Conservation (phyloP, 2,329 filamentous ascomycete species). For the Aureobasidium sp. region DNA sequence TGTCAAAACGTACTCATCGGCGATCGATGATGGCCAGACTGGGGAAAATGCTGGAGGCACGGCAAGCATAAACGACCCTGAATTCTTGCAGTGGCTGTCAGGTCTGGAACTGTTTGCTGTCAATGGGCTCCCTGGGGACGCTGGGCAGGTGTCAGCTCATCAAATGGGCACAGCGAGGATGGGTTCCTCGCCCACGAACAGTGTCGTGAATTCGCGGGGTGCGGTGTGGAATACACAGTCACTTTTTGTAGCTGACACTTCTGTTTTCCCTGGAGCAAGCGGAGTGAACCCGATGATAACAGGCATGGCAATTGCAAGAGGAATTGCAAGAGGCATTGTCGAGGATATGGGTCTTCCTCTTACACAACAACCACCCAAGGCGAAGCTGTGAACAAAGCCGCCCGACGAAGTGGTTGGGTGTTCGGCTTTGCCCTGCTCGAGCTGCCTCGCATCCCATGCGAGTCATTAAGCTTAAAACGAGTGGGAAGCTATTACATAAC, state of each 20-base stretch:
- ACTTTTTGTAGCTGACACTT: constrained; percentile 66
- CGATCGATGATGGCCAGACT: constrained; percentile 16
- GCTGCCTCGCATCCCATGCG: constrained; percentile 4
- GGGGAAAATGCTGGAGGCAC: constrained; percentile 31
- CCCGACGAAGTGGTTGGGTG: constrained; percentile 9
- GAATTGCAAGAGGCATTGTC: constrained; percentile 52
- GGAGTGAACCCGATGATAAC: constrained; percentile 81
- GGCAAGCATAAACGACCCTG: constrained; percentile 45
- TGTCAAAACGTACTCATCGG: constrained; percentile 17
- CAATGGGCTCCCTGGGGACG: constrained; percentile 42
- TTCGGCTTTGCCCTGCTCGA: constrained; percentile 1
- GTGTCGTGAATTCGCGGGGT: constrained; percentile 38
- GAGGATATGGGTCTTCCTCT: constrained; percentile 1
- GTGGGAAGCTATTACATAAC: not conserved
- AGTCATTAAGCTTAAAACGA: constrained; percentile 10
- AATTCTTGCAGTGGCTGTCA: constrained; percentile 56
- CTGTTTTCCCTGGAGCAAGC: constrained; percentile 67
- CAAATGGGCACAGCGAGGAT: constrained; percentile 76
- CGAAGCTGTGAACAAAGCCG: constrained; percentile 2
- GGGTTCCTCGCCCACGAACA: constrained; percentile 43
- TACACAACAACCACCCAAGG: not conserved
- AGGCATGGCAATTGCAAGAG: constrained; percentile 62
- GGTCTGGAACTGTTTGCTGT: constrained; percentile 43
- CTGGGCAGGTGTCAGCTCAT: constrained; percentile 62
- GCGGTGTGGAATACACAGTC: constrained; percentile 57